phyloP scores from a whole-genome alignment of 2,329 filamentous ascomycete genomes.

The Fusarium chuoi region DNA sequence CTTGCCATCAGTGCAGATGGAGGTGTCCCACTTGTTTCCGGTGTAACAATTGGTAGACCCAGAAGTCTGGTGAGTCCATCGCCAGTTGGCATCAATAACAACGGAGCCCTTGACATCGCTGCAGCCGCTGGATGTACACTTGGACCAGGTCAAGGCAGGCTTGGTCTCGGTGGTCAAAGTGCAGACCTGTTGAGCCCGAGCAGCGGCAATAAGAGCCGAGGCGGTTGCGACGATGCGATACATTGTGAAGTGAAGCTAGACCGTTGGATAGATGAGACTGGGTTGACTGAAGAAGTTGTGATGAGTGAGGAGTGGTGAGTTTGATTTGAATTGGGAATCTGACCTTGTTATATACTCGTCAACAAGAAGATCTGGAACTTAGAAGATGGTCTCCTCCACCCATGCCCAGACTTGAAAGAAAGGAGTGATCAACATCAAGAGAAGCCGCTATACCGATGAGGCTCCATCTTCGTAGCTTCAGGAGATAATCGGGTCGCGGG shows the following conservation, averaged over 20 bases:
- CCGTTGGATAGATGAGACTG: slow-evolving; percentile 16
- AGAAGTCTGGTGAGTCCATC: slow-evolving; percentile 63
- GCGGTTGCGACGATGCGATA: slow-evolving; percentile 45
- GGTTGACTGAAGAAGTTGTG: slow-evolving; percentile 22
- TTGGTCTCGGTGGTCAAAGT: slow-evolving; percentile 60
- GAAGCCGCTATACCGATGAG: slow-evolving; percentile 23
- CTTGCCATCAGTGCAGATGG: slow-evolving; percentile 52
- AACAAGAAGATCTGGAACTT: not conserved
- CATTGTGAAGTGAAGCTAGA: slow-evolving; percentile 39
- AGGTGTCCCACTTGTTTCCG: slow-evolving; percentile 60
- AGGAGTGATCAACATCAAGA: not conserved
- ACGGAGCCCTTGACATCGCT: slow-evolving; percentile 60
- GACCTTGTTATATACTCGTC: slow-evolving; percentile 28
- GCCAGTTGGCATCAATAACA: slow-evolving; percentile 70
- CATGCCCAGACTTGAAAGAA: not conserved
- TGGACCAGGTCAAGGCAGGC: slow-evolving; percentile 63
- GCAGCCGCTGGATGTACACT: slow-evolving; percentile 64
- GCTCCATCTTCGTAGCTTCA: slow-evolving; percentile 8
- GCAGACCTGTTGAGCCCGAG: slow-evolving; percentile 62
- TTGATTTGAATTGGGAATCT: slow-evolving; percentile 9
- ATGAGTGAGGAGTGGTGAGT: slow-evolving; percentile 20
- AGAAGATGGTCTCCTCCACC: not conserved
- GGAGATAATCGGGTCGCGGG: slow-evolving; percentile 24
- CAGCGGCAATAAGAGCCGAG: slow-evolving; percentile 43
- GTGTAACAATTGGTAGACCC: slow-evolving; percentile 66